A percentile compares a stretch with the other conserved stretches of the same genome.
These are phyloP conservation scores for Xanthoconium separans DNA, from an alignment of 1,284 basidiomycete species.

Conservation along the genomic window DNA sequence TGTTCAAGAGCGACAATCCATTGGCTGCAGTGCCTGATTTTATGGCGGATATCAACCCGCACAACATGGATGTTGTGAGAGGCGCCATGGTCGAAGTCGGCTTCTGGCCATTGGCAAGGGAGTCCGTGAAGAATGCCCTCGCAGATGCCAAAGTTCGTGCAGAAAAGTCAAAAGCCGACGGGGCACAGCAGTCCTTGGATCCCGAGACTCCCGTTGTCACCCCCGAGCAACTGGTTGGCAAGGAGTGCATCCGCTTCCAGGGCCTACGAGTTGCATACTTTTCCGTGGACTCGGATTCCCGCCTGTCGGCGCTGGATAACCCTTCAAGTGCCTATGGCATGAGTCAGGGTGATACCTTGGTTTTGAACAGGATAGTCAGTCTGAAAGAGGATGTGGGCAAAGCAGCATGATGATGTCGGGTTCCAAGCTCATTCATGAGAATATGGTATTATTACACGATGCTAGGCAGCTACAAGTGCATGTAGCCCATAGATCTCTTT, in stretches of 20 bases:
- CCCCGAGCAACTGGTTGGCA: slow-evolving; percentile 83
- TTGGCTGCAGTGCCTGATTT: slow-evolving; percentile 69
- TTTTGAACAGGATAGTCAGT: slow-evolving; percentile 92
- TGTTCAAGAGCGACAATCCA: slow-evolving; percentile 95
- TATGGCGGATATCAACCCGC: slow-evolving; percentile 74
- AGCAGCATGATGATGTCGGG: slow-evolving; percentile 17
- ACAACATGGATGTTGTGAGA: slow-evolving; percentile 77
- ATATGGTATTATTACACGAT: slow-evolving; percentile 11
- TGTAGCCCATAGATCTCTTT: slow-evolving; percentile 87
- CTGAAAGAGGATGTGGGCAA: slow-evolving; percentile 97
- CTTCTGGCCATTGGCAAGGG: slow-evolving; percentile 84
- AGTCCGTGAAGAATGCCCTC: slow-evolving; percentile 63
- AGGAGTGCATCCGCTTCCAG: slow-evolving; percentile 96
- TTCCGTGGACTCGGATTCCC: slow-evolving; percentile 85
- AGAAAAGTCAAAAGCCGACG: slow-evolving; percentile 49
- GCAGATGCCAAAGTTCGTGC: slow-evolving; percentile 68
- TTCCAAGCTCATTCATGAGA: neutral
- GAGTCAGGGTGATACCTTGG: slow-evolving; percentile 71
- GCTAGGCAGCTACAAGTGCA: slow-evolving; percentile 75
- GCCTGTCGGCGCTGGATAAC: slow-evolving; percentile 63
- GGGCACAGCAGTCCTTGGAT: slow-evolving; percentile 33
- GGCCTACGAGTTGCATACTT: slow-evolving; percentile 97
- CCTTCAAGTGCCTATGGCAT: slow-evolving; percentile 43
- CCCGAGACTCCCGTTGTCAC: slow-evolving; percentile 67
- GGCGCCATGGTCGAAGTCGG: slow-evolving; percentile 88